These are phyloP conservation scores for Coemansia sp. DNA, from an alignment of 192 early-diverging fungal genomes.

Conservation along the genomic window DNA sequence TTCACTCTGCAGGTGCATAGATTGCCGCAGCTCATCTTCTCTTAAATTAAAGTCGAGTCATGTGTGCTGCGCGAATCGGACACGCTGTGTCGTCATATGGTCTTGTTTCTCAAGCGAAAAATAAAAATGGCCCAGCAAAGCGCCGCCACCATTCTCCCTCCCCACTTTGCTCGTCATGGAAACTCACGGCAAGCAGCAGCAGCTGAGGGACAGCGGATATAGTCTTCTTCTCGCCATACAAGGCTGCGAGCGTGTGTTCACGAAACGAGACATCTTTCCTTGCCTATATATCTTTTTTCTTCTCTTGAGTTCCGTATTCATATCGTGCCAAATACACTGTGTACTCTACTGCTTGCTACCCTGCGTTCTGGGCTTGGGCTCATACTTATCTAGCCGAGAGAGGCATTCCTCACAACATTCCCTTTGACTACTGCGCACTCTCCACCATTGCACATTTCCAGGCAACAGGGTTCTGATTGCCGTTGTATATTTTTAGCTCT, in stretches of 20 bases:
- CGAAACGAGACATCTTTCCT: not conserved
- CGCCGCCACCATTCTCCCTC: not conserved
- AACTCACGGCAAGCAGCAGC: not conserved
- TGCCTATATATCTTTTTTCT: not conserved
- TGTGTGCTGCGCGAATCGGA: constrained; percentile 3
- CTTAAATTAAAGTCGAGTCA: not conserved
- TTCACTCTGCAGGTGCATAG: not conserved
- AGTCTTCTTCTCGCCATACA: not conserved
- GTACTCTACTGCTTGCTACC: constrained; percentile 2
- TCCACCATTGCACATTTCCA: constrained; percentile 4
- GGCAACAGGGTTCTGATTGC: constrained; percentile 3
- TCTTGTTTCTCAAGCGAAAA: not conserved
- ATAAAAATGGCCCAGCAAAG: not conserved
- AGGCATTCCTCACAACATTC: constrained; percentile 20
- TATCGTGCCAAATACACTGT: not conserved
- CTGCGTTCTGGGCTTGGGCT: not conserved
- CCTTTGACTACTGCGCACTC: constrained; percentile 9
- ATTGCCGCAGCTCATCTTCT: not conserved
- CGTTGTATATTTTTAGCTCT: not conserved
- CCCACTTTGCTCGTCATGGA: not conserved
- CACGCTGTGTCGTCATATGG: constrained; percentile 10
- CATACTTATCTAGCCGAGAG: not conserved
- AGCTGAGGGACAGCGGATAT: not conserved
- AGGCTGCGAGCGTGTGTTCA: not conserved
- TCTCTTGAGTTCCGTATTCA: not conserved